phyloP scores from a whole-genome alignment of 441 rosid species.

The Eutrema salsugineum region DNA sequence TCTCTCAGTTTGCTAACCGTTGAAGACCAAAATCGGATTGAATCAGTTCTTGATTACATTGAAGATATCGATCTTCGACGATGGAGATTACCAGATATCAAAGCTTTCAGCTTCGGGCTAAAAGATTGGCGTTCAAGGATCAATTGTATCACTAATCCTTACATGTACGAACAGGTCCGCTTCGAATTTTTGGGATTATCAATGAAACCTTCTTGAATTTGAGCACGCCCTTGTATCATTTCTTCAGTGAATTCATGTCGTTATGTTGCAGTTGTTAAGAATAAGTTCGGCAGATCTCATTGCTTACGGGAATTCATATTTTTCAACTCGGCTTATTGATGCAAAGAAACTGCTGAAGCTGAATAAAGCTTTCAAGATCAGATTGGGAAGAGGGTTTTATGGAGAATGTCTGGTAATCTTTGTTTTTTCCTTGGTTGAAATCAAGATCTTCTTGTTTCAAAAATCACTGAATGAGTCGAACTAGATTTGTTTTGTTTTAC shows the following conservation, averaged over 20 bases:
- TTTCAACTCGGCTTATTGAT: constrained; percentile 39
- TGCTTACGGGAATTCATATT: constrained; percentile 48
- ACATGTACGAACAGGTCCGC: constrained; percentile 64
- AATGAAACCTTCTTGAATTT: background rate
- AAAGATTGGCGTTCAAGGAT: constrained; percentile 60
- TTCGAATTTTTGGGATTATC: background rate
- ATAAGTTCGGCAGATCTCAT: constrained; percentile 50
- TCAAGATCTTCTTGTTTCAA: background rate
- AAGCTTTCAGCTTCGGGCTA: constrained; percentile 54
- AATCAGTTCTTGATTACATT: constrained; percentile 51
- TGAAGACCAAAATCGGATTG: constrained; percentile 40
- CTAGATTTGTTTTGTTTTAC: background rate
- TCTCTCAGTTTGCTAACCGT: constrained; percentile 36
- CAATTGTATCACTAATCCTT: constrained; percentile 63
- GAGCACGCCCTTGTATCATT: background rate
- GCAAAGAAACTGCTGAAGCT: constrained; percentile 59
- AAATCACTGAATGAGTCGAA: background rate
- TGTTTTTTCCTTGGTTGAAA: background rate
- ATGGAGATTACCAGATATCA: constrained; percentile 57
- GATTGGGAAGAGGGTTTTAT: constrained; percentile 78
- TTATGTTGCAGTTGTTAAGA: constrained; percentile 51
- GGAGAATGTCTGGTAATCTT: constrained; percentile 81
- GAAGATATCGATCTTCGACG: constrained; percentile 70
- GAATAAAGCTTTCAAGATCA: constrained; percentile 54
- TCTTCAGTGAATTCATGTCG: constrained; percentile 2